Conservation (phyloP, 352 stramenopile species). For the Globisporangium sylvaticum region DNA sequence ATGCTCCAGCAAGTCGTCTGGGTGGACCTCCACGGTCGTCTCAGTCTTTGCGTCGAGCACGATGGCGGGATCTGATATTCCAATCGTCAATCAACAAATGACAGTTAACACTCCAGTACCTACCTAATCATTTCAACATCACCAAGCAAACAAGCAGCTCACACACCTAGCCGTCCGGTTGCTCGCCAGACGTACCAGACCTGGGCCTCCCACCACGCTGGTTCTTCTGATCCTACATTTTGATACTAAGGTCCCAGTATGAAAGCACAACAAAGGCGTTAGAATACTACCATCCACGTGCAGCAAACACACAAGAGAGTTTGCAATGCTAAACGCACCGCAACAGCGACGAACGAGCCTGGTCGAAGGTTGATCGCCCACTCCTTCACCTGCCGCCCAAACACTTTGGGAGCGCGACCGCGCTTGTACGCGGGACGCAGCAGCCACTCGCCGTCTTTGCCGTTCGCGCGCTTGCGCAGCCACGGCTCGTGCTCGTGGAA, state of each 20-base stretch:
- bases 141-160: not conserved
- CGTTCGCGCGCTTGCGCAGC: constrained; percentile 48
- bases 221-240: constrained; percentile 55
- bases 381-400: constrained; percentile 49
- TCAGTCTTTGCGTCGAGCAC: constrained; percentile 51
- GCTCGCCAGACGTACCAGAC: constrained; percentile 81
- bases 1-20: constrained; percentile 46
- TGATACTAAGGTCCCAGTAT: constrained; percentile 41
- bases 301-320: not conserved
- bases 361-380: constrained; percentile 51
- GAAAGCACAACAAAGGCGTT: not conserved
- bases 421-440: constrained; percentile 47
- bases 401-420: constrained; percentile 40
- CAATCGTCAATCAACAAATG: not conserved
- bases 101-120: not conserved
- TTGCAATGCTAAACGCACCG: constrained; percentile 33
- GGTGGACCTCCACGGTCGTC: constrained; percentile 32
- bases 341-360: constrained; percentile 54
- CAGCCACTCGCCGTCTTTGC: constrained; percentile 74
- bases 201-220: constrained; percentile 78
- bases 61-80: constrained; percentile 33
- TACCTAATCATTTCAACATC: not conserved
- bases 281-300: not conserved
- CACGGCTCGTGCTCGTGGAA: constrained; percentile 69
- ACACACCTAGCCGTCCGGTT: constrained; percentile 51